Evolutionary conservation across 148 eudicot species (phyloP), one percentile per base, ranked within the genome.

Genomic region (Persicaria maculosa): DNA sequence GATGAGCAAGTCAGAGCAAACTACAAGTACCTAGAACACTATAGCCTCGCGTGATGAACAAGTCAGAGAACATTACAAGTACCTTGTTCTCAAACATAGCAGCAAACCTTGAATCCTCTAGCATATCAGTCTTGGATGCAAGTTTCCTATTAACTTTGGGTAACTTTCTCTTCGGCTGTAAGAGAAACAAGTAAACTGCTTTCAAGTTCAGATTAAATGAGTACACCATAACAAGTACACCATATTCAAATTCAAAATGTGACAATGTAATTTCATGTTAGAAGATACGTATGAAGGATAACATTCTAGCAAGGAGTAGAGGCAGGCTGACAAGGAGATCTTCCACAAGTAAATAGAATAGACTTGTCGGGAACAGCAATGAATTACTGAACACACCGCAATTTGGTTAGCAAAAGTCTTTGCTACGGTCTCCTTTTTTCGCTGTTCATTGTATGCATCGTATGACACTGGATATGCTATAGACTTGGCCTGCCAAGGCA

Each of bases 381-480:
- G 40, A 31, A 31, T 31, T 31, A 31, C 40, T 31, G 40, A 31
- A 93, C 92, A 80, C 59, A 92, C 96, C 82, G 98, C 85, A 79
- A 95, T 88, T 58, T 95, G 95, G 25, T 82, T 83, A 43, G 75
- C 74, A 53, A 81, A 81, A 48, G 78, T 84, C 40, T 77, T 76
- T 72, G 89, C 90, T 69, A 82, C 2, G 74, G 90, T 85, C 79
- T 90, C 88, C 84, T 82, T 82, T 80, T 90, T 90, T 44, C 84
- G 85, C 79, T 31, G 40, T 3, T 31, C 40, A 31, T 31, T 31
- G 78, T 86, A 95, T 71, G 72, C 73, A 61, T 90, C 97, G 73
- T 90, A 89, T 62, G 84, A 93, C 83, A 88, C 89, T 17, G 97
- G 98, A 73, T 92, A 81, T 55, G 85, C 90, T 58, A 84, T 46